Evolutionary conservation across 805 yeast species (phyloP), one percentile per base, ranked within the genome.

Genomic region (Starmerella geochares): DNA sequence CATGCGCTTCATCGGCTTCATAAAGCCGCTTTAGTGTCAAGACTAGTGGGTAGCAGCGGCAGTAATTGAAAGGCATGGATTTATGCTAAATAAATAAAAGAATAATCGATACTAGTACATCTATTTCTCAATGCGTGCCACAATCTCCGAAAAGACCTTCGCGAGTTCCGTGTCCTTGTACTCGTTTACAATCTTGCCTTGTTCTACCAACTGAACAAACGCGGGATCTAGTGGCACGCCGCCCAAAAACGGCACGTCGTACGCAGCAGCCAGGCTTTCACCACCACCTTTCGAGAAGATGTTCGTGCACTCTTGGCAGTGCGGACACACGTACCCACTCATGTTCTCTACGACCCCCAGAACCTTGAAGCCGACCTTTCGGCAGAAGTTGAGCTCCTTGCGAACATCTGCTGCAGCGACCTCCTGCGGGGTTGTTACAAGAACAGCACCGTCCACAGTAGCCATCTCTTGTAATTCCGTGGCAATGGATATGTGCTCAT

Each of bases 261-360:
- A 73, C 41, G 76, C 75, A 27, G 71, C 67, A n/a, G 96, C 81
- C 43, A 92, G 68, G 14, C 66, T 68, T 57, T 74, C 65, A 2
- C 99, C 99, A 24, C 99, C 99, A 8, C 97, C 98, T 47, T 83
- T 77, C 57, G 92, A 85, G 64, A 92, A 92, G 21, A 92, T 84
- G 63, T 88, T 81, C 3, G 96, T 87, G 50, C 72, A 68, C 62
- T 90, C 97, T 1, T 82, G 77, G 64, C 99, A 92, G 63, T 79
- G 78, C 0, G 98, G 98, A 63, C 99, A 92, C 3, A 87, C 79
- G 61, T 85, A 92, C 1, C 99, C 99, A 45, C 94, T 80, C 98
- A 92, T 90, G 61, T 92, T 92, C 64, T 92, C 99, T 9, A 92
- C 77, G 3, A 92, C 76, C 0, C 99, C 99, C 49, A 92, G 63